Evolutionary conservation across 306 rosid genomes (phyloP).

Genomic region (Sophora flavescens): DNA sequence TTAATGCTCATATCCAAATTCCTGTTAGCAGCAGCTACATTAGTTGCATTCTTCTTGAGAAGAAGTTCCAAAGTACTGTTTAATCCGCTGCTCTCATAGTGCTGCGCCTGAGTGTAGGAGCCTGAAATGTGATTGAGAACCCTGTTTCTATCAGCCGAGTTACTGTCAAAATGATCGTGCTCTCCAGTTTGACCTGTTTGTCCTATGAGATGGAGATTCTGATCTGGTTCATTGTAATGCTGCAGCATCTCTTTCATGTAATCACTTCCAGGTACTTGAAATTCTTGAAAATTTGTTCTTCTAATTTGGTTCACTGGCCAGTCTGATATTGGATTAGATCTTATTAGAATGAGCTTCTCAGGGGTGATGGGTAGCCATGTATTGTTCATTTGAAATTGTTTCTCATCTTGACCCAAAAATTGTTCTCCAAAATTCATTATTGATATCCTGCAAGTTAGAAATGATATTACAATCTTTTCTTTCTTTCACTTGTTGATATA

Average conservation of each 20-base stretch:
- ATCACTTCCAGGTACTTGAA: conserved; percentile 42
- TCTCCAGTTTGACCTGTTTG: conserved; percentile 43
- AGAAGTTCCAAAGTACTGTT: conserved; percentile 53
- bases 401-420: conserved; percentile 44
- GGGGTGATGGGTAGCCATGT: conserved; percentile 68
- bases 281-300: conserved; percentile 46
- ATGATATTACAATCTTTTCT: conserved; percentile 36
- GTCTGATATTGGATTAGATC: conserved; percentile 43
- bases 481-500: neutral
- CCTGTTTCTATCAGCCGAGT: conserved; percentile 32
- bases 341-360: conserved; percentile 50
- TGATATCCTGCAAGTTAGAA: conserved; percentile 45
- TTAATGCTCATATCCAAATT: conserved; percentile 40
- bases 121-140: conserved; percentile 46
- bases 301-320: conserved; percentile 44
- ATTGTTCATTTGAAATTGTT: conserved; percentile 44
- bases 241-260: conserved; percentile 44
- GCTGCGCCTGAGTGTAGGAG: conserved; percentile 43
- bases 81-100: conserved; percentile 43
- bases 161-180: conserved; percentile 36
- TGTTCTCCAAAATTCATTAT: conserved; percentile 57
- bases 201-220: conserved; percentile 44
- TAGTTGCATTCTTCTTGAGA: conserved; percentile 45
- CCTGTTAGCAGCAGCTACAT: conserved; percentile 44
- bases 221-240: conserved; percentile 45